Percentiles rank a stretch among this genome's conserved stretches.
Evolutionary conservation across 192 early-diverging fungal genomes (phyloP).

Genomic region (Entomortierella chlamydospora): DNA sequence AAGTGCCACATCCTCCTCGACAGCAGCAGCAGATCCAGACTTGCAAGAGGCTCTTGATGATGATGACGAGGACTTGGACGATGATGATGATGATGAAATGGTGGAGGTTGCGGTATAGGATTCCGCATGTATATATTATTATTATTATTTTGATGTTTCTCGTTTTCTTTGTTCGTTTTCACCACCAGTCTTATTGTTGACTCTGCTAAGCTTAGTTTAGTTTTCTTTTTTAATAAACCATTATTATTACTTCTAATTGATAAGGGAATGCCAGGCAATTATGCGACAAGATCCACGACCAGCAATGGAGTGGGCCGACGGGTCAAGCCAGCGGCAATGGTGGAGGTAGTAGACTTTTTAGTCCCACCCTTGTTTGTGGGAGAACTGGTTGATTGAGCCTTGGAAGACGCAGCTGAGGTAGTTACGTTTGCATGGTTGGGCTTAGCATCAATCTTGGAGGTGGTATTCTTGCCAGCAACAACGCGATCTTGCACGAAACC

Average conservation of each 20-base stretch:
- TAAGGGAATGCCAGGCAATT: background rate
- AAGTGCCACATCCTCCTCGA: conserved; percentile 26
- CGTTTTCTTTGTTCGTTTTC: conserved; percentile 14
- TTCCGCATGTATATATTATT: background rate
- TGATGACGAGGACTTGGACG: conserved; percentile 55
- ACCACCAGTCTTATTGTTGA: too few species aligned
- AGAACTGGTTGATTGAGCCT: background rate
- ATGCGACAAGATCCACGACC: background rate
- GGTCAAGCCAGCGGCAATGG: background rate
- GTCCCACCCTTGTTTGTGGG: background rate
- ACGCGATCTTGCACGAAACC: background rate
- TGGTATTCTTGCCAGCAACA: background rate
- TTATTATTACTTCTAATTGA: too few species aligned
- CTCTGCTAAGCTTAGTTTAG: too few species aligned
- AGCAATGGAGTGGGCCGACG: background rate
- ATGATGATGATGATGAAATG: conserved; percentile 46
- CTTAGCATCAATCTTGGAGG: background rate
- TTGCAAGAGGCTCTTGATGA: conserved; percentile 52
- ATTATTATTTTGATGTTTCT: background rate
- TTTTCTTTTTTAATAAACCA: conserved; percentile 1
- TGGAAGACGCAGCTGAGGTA: background rate
- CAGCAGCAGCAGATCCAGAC: conserved; percentile 25
- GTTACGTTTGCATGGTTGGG: background rate
- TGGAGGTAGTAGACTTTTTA: background rate
- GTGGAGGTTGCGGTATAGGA: conserved; percentile 17